Evolutionary conservation across 2,329 filamentous ascomycete species (phyloP), one percentile per base, ranked within the genome.

Genomic region (Ophiostoma sp.): DNA sequence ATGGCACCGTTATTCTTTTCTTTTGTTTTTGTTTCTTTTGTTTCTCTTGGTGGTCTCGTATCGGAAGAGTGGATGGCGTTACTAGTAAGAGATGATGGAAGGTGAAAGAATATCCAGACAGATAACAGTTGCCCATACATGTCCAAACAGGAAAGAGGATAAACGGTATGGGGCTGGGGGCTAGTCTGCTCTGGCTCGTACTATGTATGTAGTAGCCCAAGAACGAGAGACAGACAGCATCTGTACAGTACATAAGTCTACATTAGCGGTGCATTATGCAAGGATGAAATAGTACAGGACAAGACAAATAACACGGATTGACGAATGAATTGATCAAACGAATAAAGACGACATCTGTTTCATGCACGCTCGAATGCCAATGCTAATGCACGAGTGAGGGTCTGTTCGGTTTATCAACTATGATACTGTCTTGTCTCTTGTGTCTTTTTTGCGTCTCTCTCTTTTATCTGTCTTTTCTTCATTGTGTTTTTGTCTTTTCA

Each of bases 261-360:
- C 62, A 41, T 65, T 65, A 65, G 62, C 62, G 33, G 62, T 65
- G 62, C 62, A 65, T 64, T 64, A 64, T 64, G 60, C 60, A 64
- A 66, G 27, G 41, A 54, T 27, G 27, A 54, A 64, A 64, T 66
- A 11, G 60, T 48, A 70, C 52, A 27, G 15, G n/a, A 31, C 52
- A 57, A 57, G 52, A 57, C 52, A 8, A 57, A 57, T 57, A 57
- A 57, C n/a, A 57, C n/a, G n/a, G 23, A 10, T 23, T n/a, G 48
- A 33, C 57, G 57, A 62, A 62, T 62, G 27, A 27, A 27, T 57
- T 4, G n/a, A 27, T 57, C 1, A 62, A 33, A 62, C 27, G 27
- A 62, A 6, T 15, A 17, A 62, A 57, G 52, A 57, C 52, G 52
- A 57, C 23, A 27, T 57, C 23, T 57, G 52, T 62, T 33, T 31